Conservation (phyloP, 1,284 basidiomycete species). For the Pholiota adiposa region DNA sequence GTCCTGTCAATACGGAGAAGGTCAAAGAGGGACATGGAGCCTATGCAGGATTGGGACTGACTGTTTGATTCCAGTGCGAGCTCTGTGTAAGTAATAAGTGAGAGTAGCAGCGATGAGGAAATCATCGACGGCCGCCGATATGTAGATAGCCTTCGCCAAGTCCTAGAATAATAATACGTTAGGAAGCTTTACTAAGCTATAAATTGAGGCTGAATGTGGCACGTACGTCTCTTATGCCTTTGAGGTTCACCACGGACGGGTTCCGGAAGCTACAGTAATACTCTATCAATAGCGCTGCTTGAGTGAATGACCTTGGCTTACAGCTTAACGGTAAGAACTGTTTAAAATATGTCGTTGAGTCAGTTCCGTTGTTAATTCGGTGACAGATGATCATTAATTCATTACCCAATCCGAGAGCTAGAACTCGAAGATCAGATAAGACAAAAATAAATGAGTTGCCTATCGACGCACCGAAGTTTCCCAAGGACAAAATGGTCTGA, state of each 20-base stretch:
- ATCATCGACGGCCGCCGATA: not conserved
- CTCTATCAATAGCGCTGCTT: too few species aligned
- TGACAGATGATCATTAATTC: too few species aligned
- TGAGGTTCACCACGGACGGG: not conserved
- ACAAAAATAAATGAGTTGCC: not conserved
- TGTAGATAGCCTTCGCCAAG: not conserved
- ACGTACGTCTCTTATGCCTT: not conserved
- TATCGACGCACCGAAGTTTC: not conserved
- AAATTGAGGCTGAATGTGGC: too few species aligned
- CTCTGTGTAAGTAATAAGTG: constrained; percentile 1
- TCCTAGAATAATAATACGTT: not conserved
- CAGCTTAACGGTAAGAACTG: not conserved
- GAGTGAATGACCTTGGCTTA: too few species aligned
- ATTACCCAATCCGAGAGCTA: too few species aligned
- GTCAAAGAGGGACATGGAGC: not conserved
- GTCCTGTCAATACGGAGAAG: not conserved
- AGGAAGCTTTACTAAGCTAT: not conserved
- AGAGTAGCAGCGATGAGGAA: constrained; percentile 3
- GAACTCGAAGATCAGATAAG: too few species aligned
- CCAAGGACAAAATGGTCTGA: not conserved
- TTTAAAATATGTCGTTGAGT: too few species aligned
- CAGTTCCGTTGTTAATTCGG: too few species aligned
- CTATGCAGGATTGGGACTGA: not conserved
- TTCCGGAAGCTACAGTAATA: not conserved
- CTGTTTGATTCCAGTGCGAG: constrained; percentile 6